phyloP scores from a whole-genome alignment of 108 stramenopile genomes.

The Ochromonas danica region DNA sequence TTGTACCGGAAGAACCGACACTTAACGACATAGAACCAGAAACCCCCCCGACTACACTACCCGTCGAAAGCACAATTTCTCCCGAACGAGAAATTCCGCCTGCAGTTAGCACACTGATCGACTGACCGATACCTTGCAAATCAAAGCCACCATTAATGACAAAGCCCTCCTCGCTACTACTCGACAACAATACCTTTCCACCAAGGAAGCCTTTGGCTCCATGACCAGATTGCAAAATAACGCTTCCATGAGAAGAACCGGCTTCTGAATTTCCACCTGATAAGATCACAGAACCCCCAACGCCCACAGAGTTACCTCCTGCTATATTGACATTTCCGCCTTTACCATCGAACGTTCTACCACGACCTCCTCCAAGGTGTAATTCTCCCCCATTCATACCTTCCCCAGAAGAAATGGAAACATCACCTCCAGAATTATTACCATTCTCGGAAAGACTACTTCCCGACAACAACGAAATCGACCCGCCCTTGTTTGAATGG shows the following conservation, averaged over 20 bases:
- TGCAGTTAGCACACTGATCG: background rate
- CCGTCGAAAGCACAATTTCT: no score
- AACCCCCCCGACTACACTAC: no score
- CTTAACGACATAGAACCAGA: background rate
- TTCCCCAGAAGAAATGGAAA: background rate
- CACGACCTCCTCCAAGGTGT: no score
- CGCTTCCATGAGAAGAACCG: no score
- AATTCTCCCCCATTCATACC: no score
- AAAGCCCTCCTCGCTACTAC: background rate
- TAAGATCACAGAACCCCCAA: no score
- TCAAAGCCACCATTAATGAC: background rate
- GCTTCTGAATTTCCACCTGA: no score
- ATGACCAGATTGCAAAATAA: no score
- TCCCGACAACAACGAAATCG: background rate
- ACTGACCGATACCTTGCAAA: background rate
- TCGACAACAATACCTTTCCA: background rate
- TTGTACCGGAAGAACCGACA: background rate
- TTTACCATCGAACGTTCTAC: background rate
- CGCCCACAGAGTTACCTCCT: no score
- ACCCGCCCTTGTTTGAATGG: background rate
- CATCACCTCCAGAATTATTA: background rate
- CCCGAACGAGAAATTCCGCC: background rate
- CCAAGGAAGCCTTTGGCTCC: no score
- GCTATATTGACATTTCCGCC: background rate
- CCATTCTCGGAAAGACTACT: background rate